phyloP scores from a whole-genome alignment of 805 yeast genomes.

The Wickerhamomyces queroliae region DNA sequence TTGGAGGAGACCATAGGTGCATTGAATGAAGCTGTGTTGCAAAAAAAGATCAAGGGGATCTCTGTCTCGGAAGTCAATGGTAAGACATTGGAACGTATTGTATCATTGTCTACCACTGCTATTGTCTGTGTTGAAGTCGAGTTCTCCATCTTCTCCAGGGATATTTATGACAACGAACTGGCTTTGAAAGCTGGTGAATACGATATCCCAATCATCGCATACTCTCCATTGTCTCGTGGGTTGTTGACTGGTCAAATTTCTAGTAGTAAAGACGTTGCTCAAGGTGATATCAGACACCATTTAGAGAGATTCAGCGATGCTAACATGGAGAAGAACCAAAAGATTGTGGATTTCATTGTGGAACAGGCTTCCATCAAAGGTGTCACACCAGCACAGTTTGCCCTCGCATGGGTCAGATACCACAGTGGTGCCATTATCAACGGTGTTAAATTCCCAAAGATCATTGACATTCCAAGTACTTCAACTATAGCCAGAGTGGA shows the following conservation, averaged over 20 bases:
- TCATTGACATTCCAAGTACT: slow-evolving; percentile 81
- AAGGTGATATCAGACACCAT: slow-evolving; percentile 45
- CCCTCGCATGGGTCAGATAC: slow-evolving; percentile 60
- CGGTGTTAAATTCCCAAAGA: slow-evolving; percentile 36
- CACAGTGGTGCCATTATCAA: slow-evolving; percentile 22
- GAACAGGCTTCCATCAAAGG: slow-evolving; percentile 39
- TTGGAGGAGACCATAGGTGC: slow-evolving; percentile 53
- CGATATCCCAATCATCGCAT: slow-evolving; percentile 65
- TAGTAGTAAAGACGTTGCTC: slow-evolving; percentile 40
- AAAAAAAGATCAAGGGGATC: slow-evolving; percentile 62
- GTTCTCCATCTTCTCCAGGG: slow-evolving; percentile 64
- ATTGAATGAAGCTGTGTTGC: slow-evolving; percentile 51
- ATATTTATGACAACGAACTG: slow-evolving; percentile 57
- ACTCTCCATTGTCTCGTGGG: slow-evolving; percentile 83
- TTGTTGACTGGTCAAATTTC: slow-evolving; percentile 59
- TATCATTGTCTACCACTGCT: slow-evolving; percentile 39
- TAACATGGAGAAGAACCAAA: slow-evolving; percentile 47
- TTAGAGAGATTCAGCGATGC: slow-evolving; percentile 59
- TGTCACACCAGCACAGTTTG: slow-evolving; percentile 58
- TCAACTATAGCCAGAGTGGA: slow-evolving; percentile 52
- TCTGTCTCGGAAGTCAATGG: slow-evolving; percentile 72
- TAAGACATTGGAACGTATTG: slow-evolving; percentile 54
- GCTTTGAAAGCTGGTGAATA: slow-evolving; percentile 51
- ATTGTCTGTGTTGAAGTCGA: slow-evolving; percentile 74
- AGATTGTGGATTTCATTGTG: slow-evolving; percentile 45